These are phyloP conservation scores for Kurtzmaniella cleridarum DNA, from an alignment of 805 yeast genomes.

Conservation along the genomic window DNA sequence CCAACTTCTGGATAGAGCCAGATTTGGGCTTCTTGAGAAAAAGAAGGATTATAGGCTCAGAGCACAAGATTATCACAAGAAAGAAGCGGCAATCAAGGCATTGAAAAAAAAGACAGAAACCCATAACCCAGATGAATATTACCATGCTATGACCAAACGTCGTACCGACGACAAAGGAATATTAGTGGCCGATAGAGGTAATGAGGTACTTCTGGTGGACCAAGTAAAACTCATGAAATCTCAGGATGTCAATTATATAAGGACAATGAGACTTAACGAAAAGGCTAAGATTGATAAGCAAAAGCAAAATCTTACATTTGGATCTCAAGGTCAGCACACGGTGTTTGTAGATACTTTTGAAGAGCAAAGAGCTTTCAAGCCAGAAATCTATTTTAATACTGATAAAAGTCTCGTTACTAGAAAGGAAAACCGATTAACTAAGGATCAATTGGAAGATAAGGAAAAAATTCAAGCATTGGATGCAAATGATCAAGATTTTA, in stretches of 20 bases:
- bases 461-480: constrained; percentile 12
- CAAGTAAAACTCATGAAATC: constrained; percentile 82
- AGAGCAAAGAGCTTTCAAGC: constrained; percentile 53
- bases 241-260: constrained; percentile 84
- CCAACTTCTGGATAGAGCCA: constrained; percentile 69
- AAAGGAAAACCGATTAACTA: constrained; percentile 66
- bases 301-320: constrained; percentile 43
- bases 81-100: constrained; percentile 60
- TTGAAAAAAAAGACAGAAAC: constrained; percentile 66
- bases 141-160: constrained; percentile 81
- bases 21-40: constrained; percentile 86
- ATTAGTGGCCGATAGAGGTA: constrained; percentile 58
- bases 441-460: constrained; percentile 50
- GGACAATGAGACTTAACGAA: constrained; percentile 71
- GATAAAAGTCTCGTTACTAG: constrained; percentile 55
- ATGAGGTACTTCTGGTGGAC: constrained; percentile 56
- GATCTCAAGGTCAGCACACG: constrained; percentile 70
- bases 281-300: constrained; percentile 56
- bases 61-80: constrained; percentile 53
- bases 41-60: constrained; percentile 52
- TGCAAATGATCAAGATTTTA: constrained; percentile 21
- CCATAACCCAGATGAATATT: constrained; percentile 92
- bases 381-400: constrained; percentile 67
- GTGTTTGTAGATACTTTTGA: constrained; percentile 70
- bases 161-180: constrained; percentile 70